Evolutionary conservation across 2,329 filamentous ascomycete genomes (phyloP).

Genomic region (Pezicula carpinea): DNA sequence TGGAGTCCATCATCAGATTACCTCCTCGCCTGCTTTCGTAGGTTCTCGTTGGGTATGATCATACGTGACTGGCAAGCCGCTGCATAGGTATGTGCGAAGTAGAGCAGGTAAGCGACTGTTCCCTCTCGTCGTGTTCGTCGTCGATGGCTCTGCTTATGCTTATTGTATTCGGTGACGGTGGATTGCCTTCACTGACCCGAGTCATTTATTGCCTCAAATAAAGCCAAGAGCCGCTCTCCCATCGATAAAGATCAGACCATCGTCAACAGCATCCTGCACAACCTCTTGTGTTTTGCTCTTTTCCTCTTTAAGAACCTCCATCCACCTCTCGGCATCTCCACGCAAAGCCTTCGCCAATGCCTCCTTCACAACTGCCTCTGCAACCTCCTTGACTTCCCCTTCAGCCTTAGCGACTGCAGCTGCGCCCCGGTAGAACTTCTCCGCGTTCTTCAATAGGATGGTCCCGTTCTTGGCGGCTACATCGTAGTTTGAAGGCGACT

Average conservation of each 20-base stretch:
- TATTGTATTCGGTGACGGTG: not conserved
- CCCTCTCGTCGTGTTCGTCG: too few species aligned
- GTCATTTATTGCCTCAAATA: not conserved
- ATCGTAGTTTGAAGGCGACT: slow-evolving; percentile 36
- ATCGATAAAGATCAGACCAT: slow-evolving; percentile 12
- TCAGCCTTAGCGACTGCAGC: slow-evolving; percentile 29
- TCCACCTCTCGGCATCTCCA: slow-evolving; percentile 30
- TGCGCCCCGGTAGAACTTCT: slow-evolving; percentile 53
- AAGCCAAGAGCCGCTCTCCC: slow-evolving; percentile 9
- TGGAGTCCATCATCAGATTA: too few species aligned
- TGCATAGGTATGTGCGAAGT: too few species aligned
- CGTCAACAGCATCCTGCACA: slow-evolving; percentile 16
- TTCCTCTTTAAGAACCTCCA: slow-evolving; percentile 4
- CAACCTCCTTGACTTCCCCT: slow-evolving; percentile 36
- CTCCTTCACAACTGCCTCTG: slow-evolving; percentile 42
- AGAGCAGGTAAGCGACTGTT: too few species aligned
- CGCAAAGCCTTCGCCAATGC: slow-evolving; percentile 41
- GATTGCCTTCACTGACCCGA: not conserved
- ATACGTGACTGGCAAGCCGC: too few species aligned
- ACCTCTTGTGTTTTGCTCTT: not conserved
- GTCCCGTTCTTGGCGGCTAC: slow-evolving; percentile 38
- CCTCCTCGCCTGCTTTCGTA: too few species aligned
- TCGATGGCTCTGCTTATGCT: not conserved
- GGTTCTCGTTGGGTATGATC: too few species aligned
- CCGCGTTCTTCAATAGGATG: slow-evolving; percentile 49